Conservation (phyloP, 805 yeast genomes). For the Starmerella powellii region DNA sequence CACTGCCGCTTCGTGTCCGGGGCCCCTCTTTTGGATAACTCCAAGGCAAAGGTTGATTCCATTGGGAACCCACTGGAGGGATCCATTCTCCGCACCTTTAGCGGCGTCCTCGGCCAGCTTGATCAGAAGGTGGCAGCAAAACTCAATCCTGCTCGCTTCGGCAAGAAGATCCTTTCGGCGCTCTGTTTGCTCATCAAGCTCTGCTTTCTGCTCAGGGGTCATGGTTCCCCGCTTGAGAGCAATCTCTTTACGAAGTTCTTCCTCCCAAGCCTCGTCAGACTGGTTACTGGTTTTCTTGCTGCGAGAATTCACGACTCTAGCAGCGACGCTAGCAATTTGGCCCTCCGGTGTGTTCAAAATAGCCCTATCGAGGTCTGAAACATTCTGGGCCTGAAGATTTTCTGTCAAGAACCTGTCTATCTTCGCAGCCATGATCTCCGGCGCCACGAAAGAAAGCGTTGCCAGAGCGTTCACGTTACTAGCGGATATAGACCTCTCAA, state of each 20-base stretch:
- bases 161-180: conserved; percentile 40
- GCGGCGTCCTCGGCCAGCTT: conserved; percentile 37
- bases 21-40: conserved; percentile 32
- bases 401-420: conserved; percentile 35
- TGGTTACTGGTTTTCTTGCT: conserved; percentile 27
- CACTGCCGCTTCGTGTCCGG: conserved; percentile 30
- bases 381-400: conserved; percentile 33
- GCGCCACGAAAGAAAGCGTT: conserved; percentile 43
- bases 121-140: conserved; percentile 43
- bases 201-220: conserved; percentile 66
- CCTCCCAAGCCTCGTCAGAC: conserved; percentile 67
- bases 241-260: conserved; percentile 60
- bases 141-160: conserved; percentile 32
- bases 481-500: conserved; percentile 21
- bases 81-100: conserved; percentile 51
- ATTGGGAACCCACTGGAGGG: conserved; percentile 56
- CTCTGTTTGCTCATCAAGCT: conserved; percentile 47
- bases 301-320: conserved; percentile 1
- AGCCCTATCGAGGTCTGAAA: conserved; percentile 40
- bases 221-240: conserved; percentile 45
- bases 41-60: conserved; percentile 43
- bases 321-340: conserved; percentile 37
- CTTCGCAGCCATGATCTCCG: conserved; percentile 43
- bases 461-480: conserved; percentile 28
- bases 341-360: conserved; percentile 67